phyloP scores from a whole-genome alignment of 805 yeast species.

The Barnettozyma californica region DNA sequence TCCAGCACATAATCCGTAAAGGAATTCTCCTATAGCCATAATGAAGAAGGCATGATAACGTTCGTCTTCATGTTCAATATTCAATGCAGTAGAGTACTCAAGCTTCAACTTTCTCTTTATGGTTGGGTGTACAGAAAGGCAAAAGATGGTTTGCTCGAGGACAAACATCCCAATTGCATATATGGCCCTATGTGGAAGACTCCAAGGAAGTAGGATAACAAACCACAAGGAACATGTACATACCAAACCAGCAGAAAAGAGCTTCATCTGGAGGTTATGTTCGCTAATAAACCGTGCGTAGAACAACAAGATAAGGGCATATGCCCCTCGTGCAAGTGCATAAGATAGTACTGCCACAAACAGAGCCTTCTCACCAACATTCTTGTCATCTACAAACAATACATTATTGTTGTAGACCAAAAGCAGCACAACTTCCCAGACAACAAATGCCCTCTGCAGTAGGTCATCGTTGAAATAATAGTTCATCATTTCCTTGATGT shows the following conservation, averaged over 20 bases:
- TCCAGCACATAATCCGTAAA: slow-evolving; percentile 46
- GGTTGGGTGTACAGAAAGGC: slow-evolving; percentile 41
- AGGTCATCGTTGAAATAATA: slow-evolving; percentile 59
- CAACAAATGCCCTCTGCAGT: slow-evolving; percentile 43
- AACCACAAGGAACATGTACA: slow-evolving; percentile 42
- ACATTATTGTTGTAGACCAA: slow-evolving; percentile 49
- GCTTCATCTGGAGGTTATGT: slow-evolving; percentile 45
- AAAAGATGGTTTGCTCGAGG: slow-evolving; percentile 37
- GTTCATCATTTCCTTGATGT: slow-evolving; percentile 57
- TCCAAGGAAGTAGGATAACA: slow-evolving; percentile 42
- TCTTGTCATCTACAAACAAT: slow-evolving; percentile 30
- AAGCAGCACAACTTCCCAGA: slow-evolving; percentile 48
- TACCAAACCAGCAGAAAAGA: slow-evolving; percentile 30
- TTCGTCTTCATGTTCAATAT: slow-evolving; percentile 65
- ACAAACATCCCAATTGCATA: slow-evolving; percentile 35
- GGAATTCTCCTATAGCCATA: slow-evolving; percentile 62
- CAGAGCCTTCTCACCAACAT: slow-evolving; percentile 18
- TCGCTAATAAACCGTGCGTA: slow-evolving; percentile 42
- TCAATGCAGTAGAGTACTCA: slow-evolving; percentile 51
- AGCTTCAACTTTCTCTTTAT: slow-evolving; percentile 38
- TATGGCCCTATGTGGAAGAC: slow-evolving; percentile 40
- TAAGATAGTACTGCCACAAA: slow-evolving; percentile 33
- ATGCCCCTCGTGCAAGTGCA: slow-evolving; percentile 33
- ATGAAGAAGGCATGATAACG: slow-evolving; percentile 51
- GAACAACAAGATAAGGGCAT: slow-evolving; percentile 27